These are phyloP conservation scores for Boletus rubescentipes DNA, from an alignment of 768 basidiomycete genomes.

Conservation along the genomic window DNA sequence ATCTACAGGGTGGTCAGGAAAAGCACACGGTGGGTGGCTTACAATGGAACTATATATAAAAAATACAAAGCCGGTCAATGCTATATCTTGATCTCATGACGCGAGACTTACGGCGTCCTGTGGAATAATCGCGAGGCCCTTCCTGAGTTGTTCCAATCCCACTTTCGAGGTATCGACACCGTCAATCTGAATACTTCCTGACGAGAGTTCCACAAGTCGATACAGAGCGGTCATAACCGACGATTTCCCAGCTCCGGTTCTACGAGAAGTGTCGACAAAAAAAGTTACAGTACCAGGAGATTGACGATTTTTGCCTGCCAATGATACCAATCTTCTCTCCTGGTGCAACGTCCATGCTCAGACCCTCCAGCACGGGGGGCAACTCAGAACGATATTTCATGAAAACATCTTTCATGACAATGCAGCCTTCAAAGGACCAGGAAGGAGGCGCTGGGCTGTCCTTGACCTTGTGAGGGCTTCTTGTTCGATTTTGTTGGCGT, in stretches of 20 bases:
- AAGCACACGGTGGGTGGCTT: neutral
- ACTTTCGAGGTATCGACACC: slow-evolving; percentile 81
- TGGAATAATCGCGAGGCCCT: slow-evolving; percentile 73
- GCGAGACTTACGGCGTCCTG: slow-evolving; percentile 53
- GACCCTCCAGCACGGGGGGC: slow-evolving; percentile 77
- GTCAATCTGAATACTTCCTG: slow-evolving; percentile 80
- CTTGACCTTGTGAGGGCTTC: slow-evolving; percentile 69
- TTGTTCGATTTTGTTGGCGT: slow-evolving; percentile 77
- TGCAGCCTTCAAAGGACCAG: slow-evolving; percentile 76
- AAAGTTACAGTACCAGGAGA: slow-evolving; percentile 5
- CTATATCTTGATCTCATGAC: neutral
- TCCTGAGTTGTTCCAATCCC: slow-evolving; percentile 72
- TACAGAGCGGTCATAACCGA: slow-evolving; percentile 88
- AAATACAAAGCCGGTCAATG: neutral
- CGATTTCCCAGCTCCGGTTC: slow-evolving; percentile 87
- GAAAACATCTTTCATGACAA: slow-evolving; percentile 74
- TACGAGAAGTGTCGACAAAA: slow-evolving; percentile 17
- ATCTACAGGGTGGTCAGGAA: slow-evolving; percentile 43
- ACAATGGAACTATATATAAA: slow-evolving; percentile 43
- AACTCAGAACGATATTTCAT: slow-evolving; percentile 86
- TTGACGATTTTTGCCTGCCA: slow-evolving; percentile 47
- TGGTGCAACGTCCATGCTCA: slow-evolving; percentile 65
- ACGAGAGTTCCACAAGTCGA: slow-evolving; percentile 76
- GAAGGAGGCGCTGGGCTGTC: slow-evolving; percentile 55
- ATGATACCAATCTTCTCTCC: slow-evolving; percentile 95